These are phyloP conservation scores for Aspergillus ibericus DNA, from an alignment of 2,329 filamentous ascomycete species.

Conservation along the genomic window DNA sequence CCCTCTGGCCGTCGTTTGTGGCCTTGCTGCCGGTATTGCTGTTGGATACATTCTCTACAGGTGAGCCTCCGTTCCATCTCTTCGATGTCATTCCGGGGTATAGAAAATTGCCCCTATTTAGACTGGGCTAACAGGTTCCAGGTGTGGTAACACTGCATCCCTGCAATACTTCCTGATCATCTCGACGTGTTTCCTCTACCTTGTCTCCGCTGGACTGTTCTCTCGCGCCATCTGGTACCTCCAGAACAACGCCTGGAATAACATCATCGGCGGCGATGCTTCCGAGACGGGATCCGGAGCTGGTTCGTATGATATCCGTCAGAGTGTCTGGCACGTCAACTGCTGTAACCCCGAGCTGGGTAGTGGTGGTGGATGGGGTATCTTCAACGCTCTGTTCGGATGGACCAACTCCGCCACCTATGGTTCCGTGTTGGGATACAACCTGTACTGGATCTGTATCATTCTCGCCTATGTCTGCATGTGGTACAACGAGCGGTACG, in stretches of 20 bases:
- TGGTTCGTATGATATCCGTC: slow-evolving; percentile 75
- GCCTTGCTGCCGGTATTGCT: slow-evolving; percentile 63
- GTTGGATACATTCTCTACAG: slow-evolving; percentile 76
- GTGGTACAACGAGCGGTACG: background rate
- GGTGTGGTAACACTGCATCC: slow-evolving; percentile 64
- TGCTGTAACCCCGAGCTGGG: slow-evolving; percentile 74
- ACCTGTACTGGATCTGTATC: slow-evolving; percentile 68
- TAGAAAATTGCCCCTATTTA: background rate
- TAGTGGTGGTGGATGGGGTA: slow-evolving; percentile 76
- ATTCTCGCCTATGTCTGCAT: background rate
- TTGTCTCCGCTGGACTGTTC: slow-evolving; percentile 80
- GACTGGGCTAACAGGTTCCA: slow-evolving; percentile 4
- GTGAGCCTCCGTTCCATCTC: slow-evolving; percentile 47
- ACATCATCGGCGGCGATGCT: slow-evolving; percentile 47
- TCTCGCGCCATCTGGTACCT: slow-evolving; percentile 75
- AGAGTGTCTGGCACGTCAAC: slow-evolving; percentile 81
- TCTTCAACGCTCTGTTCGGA: slow-evolving; percentile 81
- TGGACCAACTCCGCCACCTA: slow-evolving; percentile 89
- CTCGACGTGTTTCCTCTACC: slow-evolving; percentile 80
- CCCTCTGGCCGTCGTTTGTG: slow-evolving; percentile 68
- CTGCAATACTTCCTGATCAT: slow-evolving; percentile 77
- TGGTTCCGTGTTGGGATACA: slow-evolving; percentile 82
- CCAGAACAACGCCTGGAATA: slow-evolving; percentile 60
- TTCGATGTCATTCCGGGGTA: background rate
- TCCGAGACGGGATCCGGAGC: slow-evolving; percentile 65